A percentile compares a stretch with the other conserved stretches of the same genome.
Evolutionary conservation across 148 eudicot species (phyloP).

Genomic region (Amaranthus cruentus): DNA sequence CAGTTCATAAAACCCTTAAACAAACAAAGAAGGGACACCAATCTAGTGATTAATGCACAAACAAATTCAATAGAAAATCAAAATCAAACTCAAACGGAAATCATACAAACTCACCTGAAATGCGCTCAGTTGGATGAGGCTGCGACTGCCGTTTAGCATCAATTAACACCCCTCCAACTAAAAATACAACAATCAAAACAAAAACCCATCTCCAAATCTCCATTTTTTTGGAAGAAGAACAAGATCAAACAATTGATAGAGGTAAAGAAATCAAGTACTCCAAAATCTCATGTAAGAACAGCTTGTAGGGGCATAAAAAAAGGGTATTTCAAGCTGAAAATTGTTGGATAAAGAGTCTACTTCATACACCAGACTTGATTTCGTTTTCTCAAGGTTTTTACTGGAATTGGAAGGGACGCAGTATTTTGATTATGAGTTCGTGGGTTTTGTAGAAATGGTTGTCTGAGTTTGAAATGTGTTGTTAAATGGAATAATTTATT

Average conservation of each 20-base stretch:
- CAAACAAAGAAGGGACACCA: no score
- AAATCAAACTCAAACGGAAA: neutral
- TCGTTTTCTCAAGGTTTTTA: neutral
- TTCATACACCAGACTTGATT: constrained; percentile 1
- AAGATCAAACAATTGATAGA: constrained; percentile 2
- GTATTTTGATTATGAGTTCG: neutral
- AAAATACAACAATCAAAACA: constrained; percentile 9
- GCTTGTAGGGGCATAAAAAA: neutral
- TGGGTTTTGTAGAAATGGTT: no score
- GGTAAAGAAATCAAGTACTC: no score
- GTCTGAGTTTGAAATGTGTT: no score
- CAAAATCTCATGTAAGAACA: neutral
- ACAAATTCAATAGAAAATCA: no score
- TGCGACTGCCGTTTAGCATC: constrained; percentile 20
- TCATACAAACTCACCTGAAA: constrained; percentile 30
- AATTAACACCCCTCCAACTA: neutral
- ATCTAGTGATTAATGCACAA: no score
- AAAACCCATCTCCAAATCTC: constrained; percentile 27
- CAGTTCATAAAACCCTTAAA: constrained; percentile 14
- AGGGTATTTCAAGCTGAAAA: constrained; percentile 4
- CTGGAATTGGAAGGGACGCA: constrained; percentile 11
- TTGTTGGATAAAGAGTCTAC: constrained; percentile 9
- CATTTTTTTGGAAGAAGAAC: constrained; percentile 4
- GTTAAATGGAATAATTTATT: no score
- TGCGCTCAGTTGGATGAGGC: constrained; percentile 37